phyloP scores from a whole-genome alignment of 805 yeast species.

The Saccharomycopsis amapae region DNA sequence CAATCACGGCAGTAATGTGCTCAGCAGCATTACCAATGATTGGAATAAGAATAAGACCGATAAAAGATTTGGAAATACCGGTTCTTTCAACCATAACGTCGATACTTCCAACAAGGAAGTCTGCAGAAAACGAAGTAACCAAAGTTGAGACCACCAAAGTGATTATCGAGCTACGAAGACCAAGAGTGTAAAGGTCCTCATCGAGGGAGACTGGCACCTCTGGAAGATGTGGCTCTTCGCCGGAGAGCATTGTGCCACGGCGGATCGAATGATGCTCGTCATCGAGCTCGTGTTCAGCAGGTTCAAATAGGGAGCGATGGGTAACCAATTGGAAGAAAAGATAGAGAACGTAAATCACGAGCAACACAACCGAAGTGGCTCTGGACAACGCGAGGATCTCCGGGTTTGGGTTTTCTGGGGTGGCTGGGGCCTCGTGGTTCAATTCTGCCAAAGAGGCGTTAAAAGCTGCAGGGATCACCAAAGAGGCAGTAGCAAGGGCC shows the following conservation, averaged over 20 bases:
- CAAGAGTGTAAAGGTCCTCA: conserved; percentile 34
- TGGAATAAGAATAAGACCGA: conserved; percentile 89
- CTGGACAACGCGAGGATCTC: conserved; percentile 70
- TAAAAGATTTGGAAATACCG: conserved; percentile 89
- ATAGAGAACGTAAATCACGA: conserved; percentile 70
- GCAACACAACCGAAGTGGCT: conserved; percentile 74
- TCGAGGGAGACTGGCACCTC: conserved; percentile 17
- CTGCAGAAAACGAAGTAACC: conserved; percentile 85
- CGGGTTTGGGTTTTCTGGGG: conserved; percentile 33
- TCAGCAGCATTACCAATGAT: conserved; percentile 99
- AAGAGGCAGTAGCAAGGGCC: conserved; percentile 84
- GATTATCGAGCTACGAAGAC: conserved; percentile 46
- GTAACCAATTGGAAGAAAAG: conserved; percentile 84
- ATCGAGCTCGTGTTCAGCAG: conserved; percentile 33
- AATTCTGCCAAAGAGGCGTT: conserved; percentile 62
- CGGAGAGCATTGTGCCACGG: conserved; percentile 1
- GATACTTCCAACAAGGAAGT: conserved; percentile 86
- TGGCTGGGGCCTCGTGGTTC: conserved; percentile 30
- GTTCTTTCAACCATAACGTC: conserved; percentile 79
- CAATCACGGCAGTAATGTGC: conserved; percentile 93
- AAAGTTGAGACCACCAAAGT: conserved; percentile 60
- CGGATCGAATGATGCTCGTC: conserved; percentile 27
- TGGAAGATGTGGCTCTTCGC: conserved; percentile 4
- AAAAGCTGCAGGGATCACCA: conserved; percentile 94
- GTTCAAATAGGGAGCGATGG: conserved; percentile 72